Conservation (phyloP, 257 asterid species). For the Ilex aquifolium region DNA sequence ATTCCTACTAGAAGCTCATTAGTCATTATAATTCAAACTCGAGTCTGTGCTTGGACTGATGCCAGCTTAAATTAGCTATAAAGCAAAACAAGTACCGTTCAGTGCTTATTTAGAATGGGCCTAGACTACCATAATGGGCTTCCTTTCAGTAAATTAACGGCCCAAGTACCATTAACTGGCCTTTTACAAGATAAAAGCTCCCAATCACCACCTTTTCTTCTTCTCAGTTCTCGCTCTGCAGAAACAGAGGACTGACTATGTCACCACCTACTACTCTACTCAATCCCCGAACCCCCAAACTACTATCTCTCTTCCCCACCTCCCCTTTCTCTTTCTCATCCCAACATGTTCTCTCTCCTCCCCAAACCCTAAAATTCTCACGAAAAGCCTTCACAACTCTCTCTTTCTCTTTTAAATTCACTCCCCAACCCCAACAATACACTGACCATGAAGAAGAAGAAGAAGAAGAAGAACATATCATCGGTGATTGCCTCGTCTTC, state of each 20-base stretch:
- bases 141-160: no score
- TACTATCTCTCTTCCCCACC: constrained; percentile 11
- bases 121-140: no score
- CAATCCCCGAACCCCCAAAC: constrained; percentile 27
- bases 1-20: no score
- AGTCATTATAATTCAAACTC: no score
- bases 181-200: no score
- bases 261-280: constrained; percentile 18
- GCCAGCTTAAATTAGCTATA: no score
- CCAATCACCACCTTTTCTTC: no score
- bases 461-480: constrained; percentile 42
- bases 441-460: constrained; percentile 24
- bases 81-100: no score
- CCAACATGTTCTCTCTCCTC: constrained; percentile 14
- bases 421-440: constrained; percentile 25
- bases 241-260: constrained; percentile 1
- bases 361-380: constrained; percentile 7
- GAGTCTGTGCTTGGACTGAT: no score
- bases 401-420: constrained; percentile 19
- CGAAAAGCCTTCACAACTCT: constrained; percentile 4
- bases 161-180: no score
- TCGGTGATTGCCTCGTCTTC: constrained; percentile 88
- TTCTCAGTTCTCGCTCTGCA: no score
- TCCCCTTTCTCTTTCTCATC: constrained; percentile 16
- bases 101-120: no score